phyloP scores from a whole-genome alignment of 345 rosid genomes.

The Dovyalis caffra region DNA sequence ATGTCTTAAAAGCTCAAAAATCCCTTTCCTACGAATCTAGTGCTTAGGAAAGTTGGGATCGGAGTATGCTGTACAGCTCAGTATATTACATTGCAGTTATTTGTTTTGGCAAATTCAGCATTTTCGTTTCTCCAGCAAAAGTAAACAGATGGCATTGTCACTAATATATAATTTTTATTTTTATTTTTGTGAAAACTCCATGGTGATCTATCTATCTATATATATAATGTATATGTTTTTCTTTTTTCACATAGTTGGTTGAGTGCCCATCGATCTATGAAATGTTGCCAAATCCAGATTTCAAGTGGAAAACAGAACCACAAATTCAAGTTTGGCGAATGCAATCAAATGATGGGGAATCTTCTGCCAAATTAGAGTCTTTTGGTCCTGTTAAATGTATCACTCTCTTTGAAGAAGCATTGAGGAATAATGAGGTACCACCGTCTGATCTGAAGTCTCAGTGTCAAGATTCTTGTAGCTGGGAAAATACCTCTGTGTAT shows the following conservation, averaged over 20 bases:
- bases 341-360: constrained; percentile 40
- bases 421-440: constrained; percentile 72
- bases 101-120: neutral
- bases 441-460: neutral
- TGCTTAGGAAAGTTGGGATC: neutral
- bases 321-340: constrained; percentile 72
- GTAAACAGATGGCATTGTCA: neutral
- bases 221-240: neutral
- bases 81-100: neutral
- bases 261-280: constrained; percentile 92
- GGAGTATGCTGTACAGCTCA: neutral
- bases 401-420: constrained; percentile 61
- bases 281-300: constrained; percentile 84
- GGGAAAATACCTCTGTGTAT: neutral
- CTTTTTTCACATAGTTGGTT: constrained; percentile 47
- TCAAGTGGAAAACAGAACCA: constrained; percentile 65
- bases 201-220: neutral
- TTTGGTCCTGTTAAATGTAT: constrained; percentile 53
- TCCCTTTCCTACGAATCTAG: no score
- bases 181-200: neutral
- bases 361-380: constrained; percentile 52
- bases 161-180: neutral
- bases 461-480: neutral
- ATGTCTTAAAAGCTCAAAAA: no score
- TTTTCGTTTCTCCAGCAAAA: neutral